phyloP scores from a whole-genome alignment of 106 monocot genomes.

The Posidonia australis region DNA sequence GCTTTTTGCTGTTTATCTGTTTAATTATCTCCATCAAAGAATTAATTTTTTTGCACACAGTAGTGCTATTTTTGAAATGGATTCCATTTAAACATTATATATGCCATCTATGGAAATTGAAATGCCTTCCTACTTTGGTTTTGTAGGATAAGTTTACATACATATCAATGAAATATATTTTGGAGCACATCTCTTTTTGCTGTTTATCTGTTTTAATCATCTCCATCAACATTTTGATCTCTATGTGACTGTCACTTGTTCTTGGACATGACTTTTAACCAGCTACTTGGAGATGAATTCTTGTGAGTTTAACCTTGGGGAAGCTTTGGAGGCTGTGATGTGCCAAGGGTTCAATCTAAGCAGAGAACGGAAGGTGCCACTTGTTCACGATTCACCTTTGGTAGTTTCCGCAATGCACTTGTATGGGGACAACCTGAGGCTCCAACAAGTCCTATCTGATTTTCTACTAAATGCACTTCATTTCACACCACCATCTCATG shows the following conservation, averaged over 20 bases:
- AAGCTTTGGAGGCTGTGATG: constrained; percentile 51
- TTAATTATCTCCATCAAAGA: too few species aligned
- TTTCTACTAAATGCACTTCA: constrained; percentile 52
- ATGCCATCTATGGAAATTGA: too few species aligned
- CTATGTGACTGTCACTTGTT: neutral
- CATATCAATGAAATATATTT: too few species aligned
- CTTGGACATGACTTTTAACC: constrained; percentile 14
- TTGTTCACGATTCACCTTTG: constrained; percentile 52
- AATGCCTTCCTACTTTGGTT: neutral
- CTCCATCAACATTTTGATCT: neutral
- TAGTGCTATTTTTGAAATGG: too few species aligned
- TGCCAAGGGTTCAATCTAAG: constrained; percentile 57
- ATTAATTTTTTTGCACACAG: too few species aligned
- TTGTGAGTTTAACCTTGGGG: constrained; percentile 63
- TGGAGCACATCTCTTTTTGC: too few species aligned
- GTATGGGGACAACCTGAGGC: constrained; percentile 72
- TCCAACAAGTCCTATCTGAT: constrained; percentile 74
- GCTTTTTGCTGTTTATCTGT: too few species aligned
- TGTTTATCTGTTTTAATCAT: too few species aligned
- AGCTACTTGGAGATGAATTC: constrained; percentile 69
- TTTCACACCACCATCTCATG: constrained; percentile 44
- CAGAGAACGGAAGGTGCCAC: constrained; percentile 37
- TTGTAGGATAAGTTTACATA: neutral
- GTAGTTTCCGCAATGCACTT: constrained; percentile 57
- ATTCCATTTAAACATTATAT: too few species aligned